Evolutionary conservation across 2,329 filamentous ascomycete genomes (phyloP), one percentile per base, ranked within the genome.

Genomic region (Cladosporium sp.): DNA sequence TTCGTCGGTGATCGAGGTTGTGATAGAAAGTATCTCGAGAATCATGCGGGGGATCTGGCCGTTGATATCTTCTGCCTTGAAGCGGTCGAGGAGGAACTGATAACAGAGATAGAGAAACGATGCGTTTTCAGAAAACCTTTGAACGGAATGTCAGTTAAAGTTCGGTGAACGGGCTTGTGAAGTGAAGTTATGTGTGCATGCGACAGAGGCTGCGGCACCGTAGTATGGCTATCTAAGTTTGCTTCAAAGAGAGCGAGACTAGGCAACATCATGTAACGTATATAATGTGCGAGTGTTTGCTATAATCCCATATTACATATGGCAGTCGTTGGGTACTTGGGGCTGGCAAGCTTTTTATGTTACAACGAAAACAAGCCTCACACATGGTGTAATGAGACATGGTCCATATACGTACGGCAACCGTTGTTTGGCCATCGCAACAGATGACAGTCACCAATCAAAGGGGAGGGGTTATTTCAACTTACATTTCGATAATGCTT

Each of bases 1-100:
- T 53, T 78, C 80, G 55, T 77, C 79, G 42, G 76, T 80, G 36
- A 83, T 75, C 51, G 83, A 84, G 30, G 78, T 81, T 51, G 82
- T 81, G 49, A 76, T 70, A 4, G 81, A 77, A 64, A 88, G 76
- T 27, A 87, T 73, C 45, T 78, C 70, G 40, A 73, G 69, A n/a
- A 73, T 70, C 25, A 66, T 63, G 30, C 67, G 64, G 11, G 70
- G 56, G 7, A 77, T 57, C 15, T 62, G 51, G 30, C 72, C 67
- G 55, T 75, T 69, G 56, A 66, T 64, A 49, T 77, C 74, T 39
- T 72, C 68, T 38, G 66, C 66, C 59, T 70, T 71, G 56, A 69
- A 65, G 9, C 73, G 66, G 54, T 77, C 74, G 41, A 73, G 67
- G 49, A 77, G 59, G 57, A 77, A 75, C 54, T 73, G 71, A 56